Evolutionary conservation across 2,329 filamentous ascomycete genomes (phyloP).

Genomic region (Pseudocercospora fuligena): DNA sequence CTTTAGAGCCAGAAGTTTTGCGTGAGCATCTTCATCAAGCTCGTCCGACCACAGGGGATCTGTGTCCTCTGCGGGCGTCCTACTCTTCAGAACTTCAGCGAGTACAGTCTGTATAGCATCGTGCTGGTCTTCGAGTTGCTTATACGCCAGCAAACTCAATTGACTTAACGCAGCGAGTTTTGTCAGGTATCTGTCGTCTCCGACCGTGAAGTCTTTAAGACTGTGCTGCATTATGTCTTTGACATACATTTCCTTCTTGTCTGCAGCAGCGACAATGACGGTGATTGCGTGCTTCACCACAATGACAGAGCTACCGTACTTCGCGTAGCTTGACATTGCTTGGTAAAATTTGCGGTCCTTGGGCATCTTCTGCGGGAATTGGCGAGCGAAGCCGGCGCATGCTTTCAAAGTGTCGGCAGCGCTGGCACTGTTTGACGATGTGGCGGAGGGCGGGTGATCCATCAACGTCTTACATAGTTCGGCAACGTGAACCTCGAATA

Average conservation of each 20-base stretch:
- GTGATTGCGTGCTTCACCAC: conserved; percentile 93
- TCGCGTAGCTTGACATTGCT: conserved; percentile 79
- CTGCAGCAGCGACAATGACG: conserved; percentile 77
- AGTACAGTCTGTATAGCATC: conserved; percentile 81
- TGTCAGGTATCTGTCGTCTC: conserved; percentile 72
- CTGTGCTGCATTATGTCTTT: conserved; percentile 80
- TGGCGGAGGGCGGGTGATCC: conserved; percentile 74
- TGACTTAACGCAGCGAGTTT: conserved; percentile 75
- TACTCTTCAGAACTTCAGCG: conserved; percentile 73
- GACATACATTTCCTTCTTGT: conserved; percentile 82
- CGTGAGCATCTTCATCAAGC: conserved; percentile 78
- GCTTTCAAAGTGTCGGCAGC: conserved; percentile 93
- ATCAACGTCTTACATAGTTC: conserved; percentile 88
- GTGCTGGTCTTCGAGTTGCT: conserved; percentile 70
- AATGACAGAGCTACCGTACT: conserved; percentile 78
- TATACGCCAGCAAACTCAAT: conserved; percentile 73
- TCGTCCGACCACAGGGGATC: conserved; percentile 54
- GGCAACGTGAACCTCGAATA: conserved; percentile 90
- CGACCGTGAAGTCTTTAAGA: conserved; percentile 75
- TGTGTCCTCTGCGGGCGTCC: conserved; percentile 54
- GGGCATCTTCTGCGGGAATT: conserved; percentile 82
- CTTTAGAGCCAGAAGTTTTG: conserved; percentile 83
- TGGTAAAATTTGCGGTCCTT: conserved; percentile 80
- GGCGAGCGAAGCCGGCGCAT: conserved; percentile 87
- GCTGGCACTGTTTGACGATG: conserved; percentile 68